phyloP scores from a whole-genome alignment of 1,139 yeast species.

The Suhomyces bolitotheri region DNA sequence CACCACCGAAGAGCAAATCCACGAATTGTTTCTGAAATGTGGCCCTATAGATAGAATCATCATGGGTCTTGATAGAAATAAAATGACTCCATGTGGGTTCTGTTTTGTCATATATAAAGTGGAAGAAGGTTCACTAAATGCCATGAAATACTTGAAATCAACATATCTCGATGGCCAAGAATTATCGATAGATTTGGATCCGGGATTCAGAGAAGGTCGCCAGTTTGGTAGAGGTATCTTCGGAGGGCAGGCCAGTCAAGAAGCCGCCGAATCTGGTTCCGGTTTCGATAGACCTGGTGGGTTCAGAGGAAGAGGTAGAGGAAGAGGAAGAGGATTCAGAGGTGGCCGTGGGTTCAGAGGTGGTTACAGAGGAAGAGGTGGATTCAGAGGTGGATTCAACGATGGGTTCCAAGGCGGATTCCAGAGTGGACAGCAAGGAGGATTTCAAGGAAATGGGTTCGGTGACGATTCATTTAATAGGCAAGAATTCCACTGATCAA shows the following conservation, averaged over 20 bases:
- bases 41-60: constrained; percentile 77
- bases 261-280: constrained; percentile 26
- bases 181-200: constrained; percentile 85
- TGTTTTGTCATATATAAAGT: constrained; percentile 79
- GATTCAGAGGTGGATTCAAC: constrained; percentile 24
- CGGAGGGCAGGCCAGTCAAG: constrained; percentile 76
- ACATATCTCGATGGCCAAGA: constrained; percentile 80
- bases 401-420: constrained; percentile 8
- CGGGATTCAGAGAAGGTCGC: constrained; percentile 92
- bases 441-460: constrained; percentile 1
- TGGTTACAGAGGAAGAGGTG: constrained; percentile 33
- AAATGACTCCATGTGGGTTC: constrained; percentile 92
- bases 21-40: constrained; percentile 77
- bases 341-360: constrained; percentile 24
- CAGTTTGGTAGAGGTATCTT: constrained; percentile 90
- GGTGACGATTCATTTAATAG: constrained; percentile 6
- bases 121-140: constrained; percentile 71
- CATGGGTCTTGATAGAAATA: constrained; percentile 91
- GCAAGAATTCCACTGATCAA: neutral
- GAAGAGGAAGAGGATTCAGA: constrained; percentile 21
- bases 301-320: constrained; percentile 30
- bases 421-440: constrained; percentile 8
- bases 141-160: constrained; percentile 76
- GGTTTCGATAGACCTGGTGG: constrained; percentile 23
- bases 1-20: constrained; percentile 91